A percentile compares a stretch with the other conserved stretches of the same genome.
phyloP scores from a whole-genome alignment of 768 basidiomycete genomes.

The Agaricus subrufescens region DNA sequence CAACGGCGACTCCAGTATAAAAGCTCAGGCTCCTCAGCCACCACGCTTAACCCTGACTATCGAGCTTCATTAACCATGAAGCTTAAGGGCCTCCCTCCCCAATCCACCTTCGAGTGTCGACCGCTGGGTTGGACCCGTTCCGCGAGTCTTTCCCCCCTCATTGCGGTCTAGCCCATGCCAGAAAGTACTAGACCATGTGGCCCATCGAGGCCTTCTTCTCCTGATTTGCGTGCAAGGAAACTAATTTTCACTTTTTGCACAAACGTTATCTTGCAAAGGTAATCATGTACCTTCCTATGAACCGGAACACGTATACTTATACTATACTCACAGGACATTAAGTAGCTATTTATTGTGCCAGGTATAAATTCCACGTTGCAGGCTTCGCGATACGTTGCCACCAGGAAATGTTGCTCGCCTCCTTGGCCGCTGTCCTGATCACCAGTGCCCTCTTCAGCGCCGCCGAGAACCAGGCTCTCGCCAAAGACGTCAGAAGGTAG shows the following conservation, averaged over 20 bases:
- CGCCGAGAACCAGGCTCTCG: no score
- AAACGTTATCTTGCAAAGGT: background rate
- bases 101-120: no score
- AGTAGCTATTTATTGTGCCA: background rate
- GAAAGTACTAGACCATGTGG: no score
- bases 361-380: background rate
- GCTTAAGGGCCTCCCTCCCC: no score
- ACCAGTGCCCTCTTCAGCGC: background rate
- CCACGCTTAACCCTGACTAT: no score
- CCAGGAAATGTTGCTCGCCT: background rate
- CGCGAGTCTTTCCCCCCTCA: background rate
- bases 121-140: background rate
- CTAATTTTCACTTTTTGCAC: background rate
- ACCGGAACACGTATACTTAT: background rate
- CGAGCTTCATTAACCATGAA: no score
- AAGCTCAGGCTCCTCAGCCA: no score
- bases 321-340: background rate
- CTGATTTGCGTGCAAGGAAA: background rate
- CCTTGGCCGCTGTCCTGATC: background rate
- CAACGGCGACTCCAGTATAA: background rate
- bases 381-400: no score
- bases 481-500: background rate
- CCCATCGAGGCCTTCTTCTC: background rate
- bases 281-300: constrained; percentile 1
- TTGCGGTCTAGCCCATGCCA: no score